Conservation (phyloP, 768 basidiomycete genomes). For the Mycena leptocephala region DNA sequence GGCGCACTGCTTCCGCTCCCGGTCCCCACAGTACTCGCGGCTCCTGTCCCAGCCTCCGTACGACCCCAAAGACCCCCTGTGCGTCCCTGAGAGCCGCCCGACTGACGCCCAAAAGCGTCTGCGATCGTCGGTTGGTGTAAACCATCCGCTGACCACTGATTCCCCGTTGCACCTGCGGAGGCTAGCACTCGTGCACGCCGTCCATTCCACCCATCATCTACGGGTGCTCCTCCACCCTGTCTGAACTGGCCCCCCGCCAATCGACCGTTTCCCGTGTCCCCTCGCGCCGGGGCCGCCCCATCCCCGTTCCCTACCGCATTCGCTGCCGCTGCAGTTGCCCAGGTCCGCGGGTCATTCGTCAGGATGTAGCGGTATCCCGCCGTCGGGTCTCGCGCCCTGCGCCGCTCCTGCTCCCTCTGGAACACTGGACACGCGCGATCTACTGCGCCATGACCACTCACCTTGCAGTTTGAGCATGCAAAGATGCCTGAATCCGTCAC, state of each 20-base stretch:
- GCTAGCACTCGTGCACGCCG: neutral
- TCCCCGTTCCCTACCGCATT: neutral
- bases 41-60: too few relatives aligned
- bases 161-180: neutral
- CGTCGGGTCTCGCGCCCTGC: neutral
- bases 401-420: neutral
- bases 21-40: too few relatives aligned
- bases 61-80: too few relatives aligned
- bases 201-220: neutral
- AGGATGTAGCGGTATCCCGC: too few relatives aligned
- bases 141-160: neutral
- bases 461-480: slow-evolving; percentile 1
- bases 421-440: neutral
- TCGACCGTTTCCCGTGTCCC: neutral
- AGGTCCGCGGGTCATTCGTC: neutral
- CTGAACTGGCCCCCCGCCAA: neutral
- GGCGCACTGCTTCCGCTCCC: too few relatives aligned
- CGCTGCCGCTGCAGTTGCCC: slow-evolving; percentile 16
- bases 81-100: too few relatives aligned
- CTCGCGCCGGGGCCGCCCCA: neutral
- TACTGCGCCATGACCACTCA: neutral
- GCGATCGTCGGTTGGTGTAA: too few relatives aligned
- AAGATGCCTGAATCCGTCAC: too few relatives aligned
- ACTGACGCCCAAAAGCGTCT: too few relatives aligned
- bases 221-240: neutral